Percentiles rank a stretch among this genome's conserved stretches.
phyloP scores from a whole-genome alignment of 225 moss, liverwort and hornwort species.

The Physcomitrellopsis africana region DNA sequence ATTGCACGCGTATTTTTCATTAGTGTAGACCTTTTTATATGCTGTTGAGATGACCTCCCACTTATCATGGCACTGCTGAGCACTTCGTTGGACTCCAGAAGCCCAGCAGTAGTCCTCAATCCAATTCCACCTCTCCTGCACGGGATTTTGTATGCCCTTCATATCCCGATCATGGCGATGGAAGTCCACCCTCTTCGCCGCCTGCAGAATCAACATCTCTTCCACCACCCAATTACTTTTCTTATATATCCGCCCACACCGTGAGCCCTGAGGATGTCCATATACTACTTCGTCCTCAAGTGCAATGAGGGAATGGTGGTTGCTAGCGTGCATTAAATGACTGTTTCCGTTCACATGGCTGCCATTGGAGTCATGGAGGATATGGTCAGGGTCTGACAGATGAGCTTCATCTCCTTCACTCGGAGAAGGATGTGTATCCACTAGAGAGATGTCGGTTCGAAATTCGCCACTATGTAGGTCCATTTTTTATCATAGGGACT shows the following conservation, averaged over 20 bases:
- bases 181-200: slow-evolving; percentile 72
- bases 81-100: slow-evolving; percentile 62
- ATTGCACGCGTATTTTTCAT: slow-evolving; percentile 57
- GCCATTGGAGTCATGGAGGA: slow-evolving; percentile 50
- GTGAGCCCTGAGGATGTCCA: slow-evolving; percentile 52
- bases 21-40: slow-evolving; percentile 72
- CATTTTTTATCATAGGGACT: slow-evolving; percentile 53
- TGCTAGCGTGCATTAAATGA: slow-evolving; percentile 37
- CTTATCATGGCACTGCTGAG: slow-evolving; percentile 85
- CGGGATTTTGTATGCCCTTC: slow-evolving; percentile 58
- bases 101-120: slow-evolving; percentile 84
- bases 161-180: slow-evolving; percentile 60
- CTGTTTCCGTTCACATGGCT: slow-evolving; percentile 44
- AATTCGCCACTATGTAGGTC: slow-evolving; percentile 54
- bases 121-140: slow-evolving; percentile 82
- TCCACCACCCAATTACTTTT: slow-evolving; percentile 80
- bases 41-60: slow-evolving; percentile 81
- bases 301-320: slow-evolving; percentile 37
- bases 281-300: slow-evolving; percentile 59
- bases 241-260: slow-evolving; percentile 69
- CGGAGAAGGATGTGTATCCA: slow-evolving; percentile 54
- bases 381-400: slow-evolving; percentile 50
- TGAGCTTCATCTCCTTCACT: slow-evolving; percentile 45
- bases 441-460: slow-evolving; percentile 49
- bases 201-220: slow-evolving; percentile 78